These are phyloP conservation scores for Venturia aucupariae DNA, from an alignment of 2,329 filamentous ascomycete species.

Conservation along the genomic window DNA sequence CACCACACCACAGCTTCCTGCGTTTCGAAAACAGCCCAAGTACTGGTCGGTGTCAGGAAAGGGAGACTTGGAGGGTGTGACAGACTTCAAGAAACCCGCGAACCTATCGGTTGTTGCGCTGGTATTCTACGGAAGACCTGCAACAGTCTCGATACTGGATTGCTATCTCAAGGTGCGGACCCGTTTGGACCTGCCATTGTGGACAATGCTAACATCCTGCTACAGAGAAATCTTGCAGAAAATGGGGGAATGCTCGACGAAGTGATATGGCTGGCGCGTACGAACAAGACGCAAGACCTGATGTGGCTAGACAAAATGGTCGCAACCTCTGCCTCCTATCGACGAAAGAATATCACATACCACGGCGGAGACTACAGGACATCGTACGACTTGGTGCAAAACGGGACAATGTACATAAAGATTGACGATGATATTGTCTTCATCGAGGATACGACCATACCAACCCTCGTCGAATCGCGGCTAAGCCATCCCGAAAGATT, in stretches of 20 bases:
- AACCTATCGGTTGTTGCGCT: conserved; percentile 29
- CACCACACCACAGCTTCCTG: not conserved
- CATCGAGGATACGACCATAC: conserved; percentile 39
- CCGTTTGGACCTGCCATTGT: not conserved
- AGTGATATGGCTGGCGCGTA: conserved; percentile 35
- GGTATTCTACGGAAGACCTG: conserved; percentile 29
- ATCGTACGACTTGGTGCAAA: conserved; percentile 18
- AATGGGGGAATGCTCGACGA: conserved; percentile 35
- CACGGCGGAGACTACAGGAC: conserved; percentile 18
- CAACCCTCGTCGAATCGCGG: conserved; percentile 45
- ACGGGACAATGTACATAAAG: conserved; percentile 31
- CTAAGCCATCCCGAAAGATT: conserved; percentile 42
- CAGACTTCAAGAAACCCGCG: conserved; percentile 24
- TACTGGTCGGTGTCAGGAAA: conserved; percentile 35
- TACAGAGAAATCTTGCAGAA: conserved; percentile 29
- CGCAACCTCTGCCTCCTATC: conserved; percentile 25
- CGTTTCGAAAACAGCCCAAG: conserved; percentile 20
- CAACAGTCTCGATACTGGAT: conserved; percentile 30
- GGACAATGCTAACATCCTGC: not conserved
- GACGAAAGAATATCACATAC: conserved; percentile 16
- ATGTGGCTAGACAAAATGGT: conserved; percentile 29
- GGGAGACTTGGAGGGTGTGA: conserved; percentile 20
- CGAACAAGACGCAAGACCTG: conserved; percentile 27
- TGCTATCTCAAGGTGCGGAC: conserved; percentile 28
- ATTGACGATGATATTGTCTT: conserved; percentile 37